Evolutionary conservation across 768 basidiomycete genomes (phyloP), one percentile per base, ranked within the genome.

Genomic region (Hortiboletus campestris): DNA sequence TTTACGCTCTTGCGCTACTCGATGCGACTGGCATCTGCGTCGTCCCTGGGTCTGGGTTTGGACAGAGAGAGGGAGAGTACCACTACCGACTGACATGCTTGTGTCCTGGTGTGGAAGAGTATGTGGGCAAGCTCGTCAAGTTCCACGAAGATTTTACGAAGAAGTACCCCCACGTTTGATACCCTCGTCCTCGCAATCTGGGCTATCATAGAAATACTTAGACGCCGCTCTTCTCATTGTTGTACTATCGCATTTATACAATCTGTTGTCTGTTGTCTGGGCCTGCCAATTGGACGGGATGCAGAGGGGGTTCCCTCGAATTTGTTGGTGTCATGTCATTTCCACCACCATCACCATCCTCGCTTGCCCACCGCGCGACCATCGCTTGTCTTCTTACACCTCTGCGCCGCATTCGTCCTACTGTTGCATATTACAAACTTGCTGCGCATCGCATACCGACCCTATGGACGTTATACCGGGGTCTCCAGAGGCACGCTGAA

Each of bases 21-120:
- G 92, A 96, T 58, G 80, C 81, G 70, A 94, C 93, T 0, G 94
- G 94, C 6, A 97, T 98, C 59, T 97, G 94, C 65, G 90, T 91
- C 20, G 91, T 98, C 6, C 91, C 94, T 6, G 96, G 96, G 0
- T 87, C 85, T 46, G 96, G 96, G 1, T 99, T 99, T 69, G 95
- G 95, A 6, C 95, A 98, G 76, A 88, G 81, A 73, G 85, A 89
- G 47, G 93, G 89, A 25, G 88, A 94, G 66, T 86, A 85, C 74
- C 96, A 99, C 73, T 88, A 97, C 68, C 77, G 96, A 35, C 74
- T 98, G 69, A 99, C 97, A 9, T 97, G 96, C 64, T 75, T 98
- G 61, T 97, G 94, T 65, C 94, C 94, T 3, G 93, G 92, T 39
- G 91, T 93, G 17, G 95, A 96, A 43, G 93, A 94, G 64, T 98